Evolutionary conservation across 306 rosid genomes (phyloP), one percentile per base, ranked within the genome.

Genomic region (Pterocarpus macrocarpus): DNA sequence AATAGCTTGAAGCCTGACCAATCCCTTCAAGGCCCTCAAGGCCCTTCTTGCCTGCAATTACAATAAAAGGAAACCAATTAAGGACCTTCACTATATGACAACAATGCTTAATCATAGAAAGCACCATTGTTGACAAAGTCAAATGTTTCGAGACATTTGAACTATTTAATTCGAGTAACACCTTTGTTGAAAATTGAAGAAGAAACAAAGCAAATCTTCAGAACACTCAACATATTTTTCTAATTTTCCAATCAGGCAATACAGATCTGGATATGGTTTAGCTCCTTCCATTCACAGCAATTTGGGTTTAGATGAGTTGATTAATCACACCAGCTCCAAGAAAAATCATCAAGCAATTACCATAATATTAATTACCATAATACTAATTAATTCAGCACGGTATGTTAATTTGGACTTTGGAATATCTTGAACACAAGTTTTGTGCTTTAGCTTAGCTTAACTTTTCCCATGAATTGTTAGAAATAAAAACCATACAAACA

Each of bases 1-100:
- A 38, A 96, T 90, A 49, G 99, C 99, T 83, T 96, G 99, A 82
- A 96, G 90, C 94, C 98, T 92, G 71, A 96, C 99, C 81, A 96
- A 89, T 63, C 91, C 99, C 88, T 87, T 96, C 90, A 96, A 90
- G 5, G 99, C 99, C 90, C 92, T 87, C 86, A 93, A 85, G 47
- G 99, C 99, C 87, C 98, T 90, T 76, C 98, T 93, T 73, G 99
- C 97, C 99, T 95, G 62, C 47, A 8, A 6, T 8, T 7, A 38
- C 41, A 38, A 22, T 22, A 22, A 22, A 22, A 22, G 28, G 28
- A 22, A 22, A 22, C 28, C 28, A 22, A 22, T 22, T 22, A 22
- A 22, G 28, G 28, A 22, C 28, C 28, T 22, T 22, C 28, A 22
- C 28, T 22, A 22, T 22, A 22, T 22, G 28, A 22, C 28, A 22